Base-by-base conservation (phyloP, 768 basidiomycete genomes). In the Phaffia australis region DNA sequence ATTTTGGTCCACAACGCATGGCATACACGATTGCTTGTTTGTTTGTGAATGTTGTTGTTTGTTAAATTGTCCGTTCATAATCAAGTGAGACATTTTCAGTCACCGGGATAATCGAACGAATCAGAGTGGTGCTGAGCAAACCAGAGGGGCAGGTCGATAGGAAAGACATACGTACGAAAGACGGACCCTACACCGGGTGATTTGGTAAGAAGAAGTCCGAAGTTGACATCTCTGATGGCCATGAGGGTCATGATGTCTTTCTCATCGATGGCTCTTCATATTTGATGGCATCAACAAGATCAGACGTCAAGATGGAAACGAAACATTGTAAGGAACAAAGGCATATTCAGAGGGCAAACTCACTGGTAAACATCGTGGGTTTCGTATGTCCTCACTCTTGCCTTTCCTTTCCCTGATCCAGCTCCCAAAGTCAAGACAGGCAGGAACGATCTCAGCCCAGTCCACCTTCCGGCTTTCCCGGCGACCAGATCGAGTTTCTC, bases 1-100 rank as follows among this genome's bases (percentile, higher is more conserved):
- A 70, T 56, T 72, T 73, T 14, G 73, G 65, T 19, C 79, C 79
- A 23, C 77, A 71, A 25, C 79, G 71, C 68, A 94, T 89, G 0
- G 91, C 89, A 73, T 97, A 90, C 8, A 95, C 82, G 18, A 98
- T 82, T 8, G 93, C 92, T 1, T 91, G 91, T 27, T 85, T 84
- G 50, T 87, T n/a, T n/a, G n/a, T n/a, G n/a, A n/a, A n/a, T n/a
- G n/a, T n/a, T n/a, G n/a, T n/a, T n/a, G n/a, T n/a, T n/a, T n/a
- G n/a, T n/a, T n/a, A n/a, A n/a, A n/a, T n/a, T n/a, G 86, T 2
- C 89, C 90, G 48, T 85, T 85, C 73, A 88, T 88, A 65, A 85
- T n/a, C n/a, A n/a, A n/a, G n/a, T n/a, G n/a, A n/a, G n/a, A n/a
- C n/a, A n/a, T n/a, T n/a, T n/a, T n/a, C n/a, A n/a, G n/a, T n/a